Conservation (phyloP, 345 rosid species). For the Luvunga scandens region DNA sequence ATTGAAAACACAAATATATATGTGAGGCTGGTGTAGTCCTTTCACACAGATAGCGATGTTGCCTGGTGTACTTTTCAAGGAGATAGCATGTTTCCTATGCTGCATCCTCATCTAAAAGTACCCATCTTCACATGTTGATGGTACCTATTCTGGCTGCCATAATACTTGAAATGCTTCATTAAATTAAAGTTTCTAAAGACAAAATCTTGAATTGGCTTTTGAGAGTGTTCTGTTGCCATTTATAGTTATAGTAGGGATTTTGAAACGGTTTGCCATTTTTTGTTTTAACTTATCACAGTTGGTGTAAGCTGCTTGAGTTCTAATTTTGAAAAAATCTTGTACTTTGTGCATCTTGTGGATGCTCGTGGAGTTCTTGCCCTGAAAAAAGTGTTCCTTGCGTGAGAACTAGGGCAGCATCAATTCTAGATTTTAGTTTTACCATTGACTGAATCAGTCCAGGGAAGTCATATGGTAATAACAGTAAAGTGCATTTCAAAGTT, state of each 20-base stretch:
- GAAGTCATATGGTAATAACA: neutral
- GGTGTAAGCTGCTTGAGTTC: neutral
- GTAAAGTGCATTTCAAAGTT: neutral
- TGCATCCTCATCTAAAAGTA: conserved; percentile 3
- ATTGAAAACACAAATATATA: neutral
- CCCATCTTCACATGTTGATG: neutral
- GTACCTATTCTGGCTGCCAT: neutral
- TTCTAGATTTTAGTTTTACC: neutral
- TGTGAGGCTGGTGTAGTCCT: neutral
- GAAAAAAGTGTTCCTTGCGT: neutral
- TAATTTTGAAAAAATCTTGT: neutral
- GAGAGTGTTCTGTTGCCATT: neutral
- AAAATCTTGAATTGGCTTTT: neutral
- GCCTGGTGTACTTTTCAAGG: neutral
- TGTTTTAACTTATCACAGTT: neutral
- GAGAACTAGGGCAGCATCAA: neutral
- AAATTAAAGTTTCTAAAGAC: neutral
- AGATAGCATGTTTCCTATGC: neutral
- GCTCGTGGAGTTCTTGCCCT: neutral
- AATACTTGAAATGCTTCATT: neutral
- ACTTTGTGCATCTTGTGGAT: neutral
- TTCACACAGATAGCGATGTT: neutral
- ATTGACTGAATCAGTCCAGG: neutral
- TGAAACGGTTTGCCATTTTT: neutral
- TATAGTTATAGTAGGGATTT: neutral